Percentiles rank a stretch among this genome's conserved stretches.
Evolutionary conservation across 345 rosid species (phyloP).

Genomic region (Mangifera indica): DNA sequence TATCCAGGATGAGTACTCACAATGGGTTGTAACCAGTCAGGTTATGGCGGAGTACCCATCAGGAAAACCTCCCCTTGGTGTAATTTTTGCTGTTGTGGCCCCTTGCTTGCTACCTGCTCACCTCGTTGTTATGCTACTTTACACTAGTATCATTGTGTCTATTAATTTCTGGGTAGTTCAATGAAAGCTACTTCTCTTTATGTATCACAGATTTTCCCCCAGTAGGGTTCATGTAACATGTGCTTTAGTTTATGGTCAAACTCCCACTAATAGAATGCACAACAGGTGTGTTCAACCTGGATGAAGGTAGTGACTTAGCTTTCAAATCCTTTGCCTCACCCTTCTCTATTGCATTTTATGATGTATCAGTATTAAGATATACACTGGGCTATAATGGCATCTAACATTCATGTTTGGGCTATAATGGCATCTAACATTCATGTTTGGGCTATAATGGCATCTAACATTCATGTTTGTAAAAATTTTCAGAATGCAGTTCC

Average conservation of each 20-base stretch:
- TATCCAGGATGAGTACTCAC: slow-evolving; percentile 84
- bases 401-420: no score
- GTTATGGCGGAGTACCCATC: slow-evolving; percentile 95
- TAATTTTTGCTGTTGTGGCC: slow-evolving; percentile 93
- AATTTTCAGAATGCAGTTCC: slow-evolving; percentile 46
- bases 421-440: no score
- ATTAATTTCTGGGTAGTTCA: not conserved
- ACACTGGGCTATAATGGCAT: no score
- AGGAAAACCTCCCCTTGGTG: slow-evolving; percentile 89
- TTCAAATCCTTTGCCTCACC: not conserved
- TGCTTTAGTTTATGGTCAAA: slow-evolving; percentile 84
- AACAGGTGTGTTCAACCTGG: slow-evolving; percentile 97
- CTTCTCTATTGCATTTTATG: not conserved
- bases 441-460: no score
- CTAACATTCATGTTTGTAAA: no score
- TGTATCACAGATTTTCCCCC: slow-evolving; percentile 64
- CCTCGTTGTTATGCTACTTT: slow-evolving; percentile 55
- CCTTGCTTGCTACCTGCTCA: slow-evolving; percentile 95
- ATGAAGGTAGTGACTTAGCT: slow-evolving; percentile 41
- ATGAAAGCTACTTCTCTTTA: not conserved
- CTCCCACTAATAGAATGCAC: slow-evolving; percentile 79
- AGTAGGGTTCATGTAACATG: slow-evolving; percentile 94
- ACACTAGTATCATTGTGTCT: slow-evolving; percentile 7
- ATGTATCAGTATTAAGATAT: not conserved
- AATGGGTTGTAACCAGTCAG: slow-evolving; percentile 81